Base-by-base conservation (phyloP, 257 asterid species). In the Hygrophila difformis region DNA sequence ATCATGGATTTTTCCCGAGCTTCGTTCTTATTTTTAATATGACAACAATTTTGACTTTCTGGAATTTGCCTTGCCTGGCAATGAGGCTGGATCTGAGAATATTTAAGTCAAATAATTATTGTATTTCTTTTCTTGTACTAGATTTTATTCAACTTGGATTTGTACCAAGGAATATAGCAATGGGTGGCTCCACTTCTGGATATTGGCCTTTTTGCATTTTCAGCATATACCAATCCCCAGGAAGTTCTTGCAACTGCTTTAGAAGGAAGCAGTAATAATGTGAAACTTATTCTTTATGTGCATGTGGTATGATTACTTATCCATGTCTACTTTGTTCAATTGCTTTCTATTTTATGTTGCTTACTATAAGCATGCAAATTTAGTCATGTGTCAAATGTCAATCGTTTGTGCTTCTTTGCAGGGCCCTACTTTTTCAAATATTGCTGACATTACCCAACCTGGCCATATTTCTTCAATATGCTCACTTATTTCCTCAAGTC, bases 121-220 rank as follows among this genome's bases (percentile, higher is more conserved):
- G 50, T 29, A 44, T 62, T 48, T 51, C n/a, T n/a, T n/a, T n/a
- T n/a, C 51, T 60, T 63, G 59, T 56, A 42, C 46, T 60, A 82
- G 93, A 77, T 71, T 73, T 53, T 46, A 67, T 87, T 44, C 93
- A 87, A 62, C 75, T 87, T 59, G 97, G 94, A 20, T 87, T 87
- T 74, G 81, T 82, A 49, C 94, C 94, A 1, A 74, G 74, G 66
- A 65, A 61, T 70, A 34, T 77, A 47, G 96, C 85, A 42, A 70
- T 87, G 94, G 94, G 89, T 82, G 34, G 85, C 94, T 57, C 82
- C 87, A 58, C 78, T 82, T n/a, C 67, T 87, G 15, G 94, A 82
- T 66, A 59, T 21, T 39, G 91, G 84, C 55, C 65, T 73, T 49
- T 79, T 87, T 58, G 67, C 83, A 42, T 87, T 87, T 70, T 80